Base-by-base conservation (phyloP, 148 eudicot genomes). In the Rhododendron ferrugineum region DNA sequence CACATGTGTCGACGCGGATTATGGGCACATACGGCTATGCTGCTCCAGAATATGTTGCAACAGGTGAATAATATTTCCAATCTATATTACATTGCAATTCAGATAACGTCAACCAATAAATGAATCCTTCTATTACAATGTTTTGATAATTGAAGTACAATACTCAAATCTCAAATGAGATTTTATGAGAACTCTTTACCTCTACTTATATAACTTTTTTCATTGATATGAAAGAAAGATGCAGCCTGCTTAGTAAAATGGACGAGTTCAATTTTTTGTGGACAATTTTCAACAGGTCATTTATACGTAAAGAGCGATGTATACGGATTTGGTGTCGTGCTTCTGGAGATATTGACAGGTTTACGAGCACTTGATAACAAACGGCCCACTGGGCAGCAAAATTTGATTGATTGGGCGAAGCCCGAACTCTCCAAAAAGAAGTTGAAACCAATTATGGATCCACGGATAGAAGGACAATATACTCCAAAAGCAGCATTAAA, bases 301-400 rank as follows among this genome's bases (percentile, higher is more conserved):
- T 90, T 93, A 75, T 93, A 95, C 50, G 89, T 95, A 76, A 95
- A 93, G 83, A 95, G 98, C 77, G 96, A 95, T 52, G 97, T 95
- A 47, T 95, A 95, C 79, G 97, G 97, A 18, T 95, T 94, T 40
- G 95, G 97, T 9, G 98, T 95, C n/a, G 97, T 94, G 85, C 86
- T 94, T 34, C 90, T 94, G 32, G 98, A 94, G 91, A 64, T 94
- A 85, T 60, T 94, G 78, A 92, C 98, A 9, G 98, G 98, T 18
- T 54, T 90, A 37, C 91, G 98, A 78, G 94, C 92, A 42, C 85
- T 90, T 0, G 94, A 95, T 47, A 26, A 82, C 16, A 88, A 84
- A 82, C 91, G 98, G 5, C 90, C 94, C 2, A 87, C 80, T 16
- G 91, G 87, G 54, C 92, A 88, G 81, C 89, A 88, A 5, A 90